A percentile compares a stretch with the other conserved stretches of the same genome.
Conservation (phyloP, 345 rosid genomes). For the Eucalyptus sideroxylon region DNA sequence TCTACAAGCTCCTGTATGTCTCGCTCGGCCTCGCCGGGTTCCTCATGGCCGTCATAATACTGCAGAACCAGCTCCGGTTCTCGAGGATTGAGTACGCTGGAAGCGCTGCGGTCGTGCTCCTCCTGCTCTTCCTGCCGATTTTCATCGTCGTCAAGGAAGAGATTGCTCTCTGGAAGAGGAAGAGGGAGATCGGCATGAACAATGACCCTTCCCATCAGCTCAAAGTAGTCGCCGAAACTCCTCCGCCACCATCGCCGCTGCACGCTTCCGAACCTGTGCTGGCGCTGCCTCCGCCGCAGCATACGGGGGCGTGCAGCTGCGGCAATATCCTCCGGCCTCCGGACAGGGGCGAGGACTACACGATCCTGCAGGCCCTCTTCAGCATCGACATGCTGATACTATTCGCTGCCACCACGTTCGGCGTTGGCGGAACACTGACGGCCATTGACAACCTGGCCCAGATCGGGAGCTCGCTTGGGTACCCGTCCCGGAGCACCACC, state of each 20-base stretch:
- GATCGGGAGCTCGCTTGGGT: conserved; percentile 2
- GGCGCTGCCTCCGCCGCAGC: neutral
- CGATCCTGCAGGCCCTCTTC: conserved; percentile 10
- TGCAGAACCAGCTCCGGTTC: conserved; percentile 11
- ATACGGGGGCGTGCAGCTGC: neutral
- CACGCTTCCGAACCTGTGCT: neutral
- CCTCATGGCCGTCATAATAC: conserved; percentile 12
- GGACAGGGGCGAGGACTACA: conserved; percentile 8
- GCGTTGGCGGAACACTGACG: conserved; percentile 5
- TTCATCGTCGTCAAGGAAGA: conserved; percentile 10
- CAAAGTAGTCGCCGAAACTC: neutral
- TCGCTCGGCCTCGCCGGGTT: conserved; percentile 22
- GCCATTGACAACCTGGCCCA: conserved; percentile 10
- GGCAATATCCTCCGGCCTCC: conserved; percentile 1
- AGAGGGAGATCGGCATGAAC: neutral
- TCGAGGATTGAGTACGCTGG: neutral
- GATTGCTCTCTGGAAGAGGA: neutral
- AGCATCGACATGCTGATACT: conserved; percentile 10
- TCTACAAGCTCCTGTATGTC: conserved; percentile 11
- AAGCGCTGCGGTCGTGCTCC: neutral
- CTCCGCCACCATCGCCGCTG: neutral
- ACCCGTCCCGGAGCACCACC: neutral
- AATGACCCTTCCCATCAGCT: neutral
- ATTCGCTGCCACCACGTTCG: conserved; percentile 5
- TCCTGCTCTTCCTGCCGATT: conserved; percentile 9